Evolutionary conservation across 2,329 filamentous ascomycete species (phyloP).

Genomic region (Aspergillus udagawae): DNA sequence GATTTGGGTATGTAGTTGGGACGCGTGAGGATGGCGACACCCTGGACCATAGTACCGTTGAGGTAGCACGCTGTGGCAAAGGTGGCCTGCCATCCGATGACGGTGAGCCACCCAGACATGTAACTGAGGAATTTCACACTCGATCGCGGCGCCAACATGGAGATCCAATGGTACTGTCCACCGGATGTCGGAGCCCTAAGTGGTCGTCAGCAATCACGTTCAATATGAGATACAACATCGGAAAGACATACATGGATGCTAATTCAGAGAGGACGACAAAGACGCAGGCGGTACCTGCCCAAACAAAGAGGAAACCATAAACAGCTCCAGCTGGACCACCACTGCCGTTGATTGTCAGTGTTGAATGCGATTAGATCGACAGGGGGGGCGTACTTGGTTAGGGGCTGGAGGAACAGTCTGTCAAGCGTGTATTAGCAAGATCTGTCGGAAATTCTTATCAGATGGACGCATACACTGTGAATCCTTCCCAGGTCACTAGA

Average conservation of each 20-base stretch:
- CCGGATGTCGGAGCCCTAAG: conserved; percentile 31
- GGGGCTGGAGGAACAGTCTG: conserved; percentile 8
- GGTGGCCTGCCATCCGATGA: conserved; percentile 43
- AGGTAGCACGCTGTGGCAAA: conserved; percentile 35
- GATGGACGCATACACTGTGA: conserved; percentile 6
- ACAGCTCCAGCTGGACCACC: conserved; percentile 32
- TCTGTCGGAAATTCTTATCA: background rate
- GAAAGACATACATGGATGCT: conserved; percentile 26
- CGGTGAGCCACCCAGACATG: conserved; percentile 38
- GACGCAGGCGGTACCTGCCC: conserved; percentile 24
- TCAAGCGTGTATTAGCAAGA: background rate
- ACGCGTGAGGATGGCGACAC: conserved; percentile 34
- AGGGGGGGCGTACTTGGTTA: conserved; percentile 6
- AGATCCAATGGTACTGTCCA: conserved; percentile 41
- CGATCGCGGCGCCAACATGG: conserved; percentile 35
- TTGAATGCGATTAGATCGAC: background rate
- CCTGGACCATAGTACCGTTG: conserved; percentile 32
- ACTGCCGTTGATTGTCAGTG: conserved; percentile 9
- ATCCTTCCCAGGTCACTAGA: conserved; percentile 20
- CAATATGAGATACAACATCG: too few relatives aligned
- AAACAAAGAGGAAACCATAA: conserved; percentile 30
- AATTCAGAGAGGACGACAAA: conserved; percentile 28
- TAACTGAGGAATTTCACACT: conserved; percentile 38
- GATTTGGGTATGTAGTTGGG: conserved; percentile 31
- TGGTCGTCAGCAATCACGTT: background rate